Base-by-base conservation (phyloP, 257 asterid species). In the Capsicum rhomboideum region DNA sequence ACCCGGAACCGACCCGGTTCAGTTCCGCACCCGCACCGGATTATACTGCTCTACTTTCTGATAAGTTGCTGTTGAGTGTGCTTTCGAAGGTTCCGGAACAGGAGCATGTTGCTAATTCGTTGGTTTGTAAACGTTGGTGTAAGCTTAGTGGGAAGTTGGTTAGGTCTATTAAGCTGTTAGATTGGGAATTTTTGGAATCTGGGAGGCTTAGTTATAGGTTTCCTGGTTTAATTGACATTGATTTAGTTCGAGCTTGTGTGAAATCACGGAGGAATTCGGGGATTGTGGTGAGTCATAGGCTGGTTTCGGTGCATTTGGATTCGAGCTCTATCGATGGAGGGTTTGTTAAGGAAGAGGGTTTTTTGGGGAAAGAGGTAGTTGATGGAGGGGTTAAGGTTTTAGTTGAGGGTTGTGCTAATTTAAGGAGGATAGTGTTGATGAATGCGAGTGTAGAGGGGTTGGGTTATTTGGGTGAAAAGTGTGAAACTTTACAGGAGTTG, bases 101-200 rank as follows among this genome's bases (percentile, higher is more conserved):
- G 78, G 87, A 91, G 86, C 94, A 87, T 77, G 9, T 90, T 78
- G 82, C 90, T 34, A 92, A 92, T 88, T 89, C 97, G 0, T 84
- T 92, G 89, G 99, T 94, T 58, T 94, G 98, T 91, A 92, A 86
- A 90, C 89, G 97, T 85, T 96, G 98, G 99, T 89, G 92, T 75
- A 83, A 85, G 82, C 77, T 94, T 26, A 90, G 89, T 82, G 99
- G 98, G 71, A 95, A 87, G 86, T 83, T 94, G 84, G 89, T 94
- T 64, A 85, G 80, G 71, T 88, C 91, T 21, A 82, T 96, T 83
- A 93, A 84, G 94, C 80, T 96, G 26, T 81, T 91, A 85, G 98
- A 96, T 80, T 96, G 99, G 99, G 99, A 93, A 77, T 94, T 93
- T 86, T 69, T 96, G 83, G 97, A 94, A 72, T 96, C 98, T 26